Evolutionary conservation across 805 yeast species (phyloP).

Genomic region (Teunomyces aglyptinius): DNA sequence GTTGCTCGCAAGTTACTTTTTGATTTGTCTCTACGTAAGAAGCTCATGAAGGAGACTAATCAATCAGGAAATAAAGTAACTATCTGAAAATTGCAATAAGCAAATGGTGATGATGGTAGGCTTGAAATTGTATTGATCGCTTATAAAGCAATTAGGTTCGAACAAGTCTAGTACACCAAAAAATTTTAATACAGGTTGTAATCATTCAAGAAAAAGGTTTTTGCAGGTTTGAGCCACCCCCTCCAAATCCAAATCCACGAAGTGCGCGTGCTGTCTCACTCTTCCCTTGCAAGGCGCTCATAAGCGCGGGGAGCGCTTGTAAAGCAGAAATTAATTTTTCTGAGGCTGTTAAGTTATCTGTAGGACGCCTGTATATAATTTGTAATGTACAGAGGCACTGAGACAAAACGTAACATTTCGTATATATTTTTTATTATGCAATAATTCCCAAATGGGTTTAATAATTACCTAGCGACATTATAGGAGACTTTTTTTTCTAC

Average conservation of each 20-base stretch:
- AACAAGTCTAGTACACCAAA: not conserved
- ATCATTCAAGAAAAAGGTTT: not conserved
- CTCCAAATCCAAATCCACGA: too few relatives aligned
- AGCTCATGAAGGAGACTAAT: constrained; percentile 17
- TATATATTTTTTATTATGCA: not conserved
- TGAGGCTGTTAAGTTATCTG: not conserved
- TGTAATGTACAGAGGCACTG: not conserved
- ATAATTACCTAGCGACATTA: not conserved
- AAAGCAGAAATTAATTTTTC: not conserved
- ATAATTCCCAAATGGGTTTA: not conserved
- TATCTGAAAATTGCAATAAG: not conserved
- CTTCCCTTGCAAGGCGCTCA: too few relatives aligned
- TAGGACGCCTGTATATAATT: not conserved
- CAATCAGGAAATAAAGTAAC: not conserved
- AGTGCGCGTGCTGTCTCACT: too few relatives aligned
- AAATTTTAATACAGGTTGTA: constrained; percentile 1
- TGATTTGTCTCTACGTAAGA: constrained; percentile 25
- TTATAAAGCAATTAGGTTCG: too few relatives aligned
- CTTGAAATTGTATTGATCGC: too few relatives aligned
- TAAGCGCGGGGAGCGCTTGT: not conserved
- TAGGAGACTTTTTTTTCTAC: not conserved
- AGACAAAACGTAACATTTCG: not conserved
- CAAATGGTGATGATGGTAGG: not conserved
- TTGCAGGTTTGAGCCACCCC: not conserved
- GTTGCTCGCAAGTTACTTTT: constrained; percentile 12